Conservation (phyloP, 116 monocot species). For the Phalaenopsis hybrid region DNA sequence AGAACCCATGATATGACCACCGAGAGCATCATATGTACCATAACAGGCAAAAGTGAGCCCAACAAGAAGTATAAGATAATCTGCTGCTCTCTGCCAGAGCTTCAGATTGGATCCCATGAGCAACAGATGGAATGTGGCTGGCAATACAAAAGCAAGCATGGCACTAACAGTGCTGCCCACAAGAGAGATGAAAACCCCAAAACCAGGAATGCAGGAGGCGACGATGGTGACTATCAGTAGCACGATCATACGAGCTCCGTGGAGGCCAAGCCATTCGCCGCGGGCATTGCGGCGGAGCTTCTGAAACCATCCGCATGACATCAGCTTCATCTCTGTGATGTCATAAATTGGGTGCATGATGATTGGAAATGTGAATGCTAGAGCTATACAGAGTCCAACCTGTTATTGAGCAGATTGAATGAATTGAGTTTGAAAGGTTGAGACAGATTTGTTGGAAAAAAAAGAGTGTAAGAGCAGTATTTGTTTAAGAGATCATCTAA, state of each 20-base stretch:
- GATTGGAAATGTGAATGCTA: conserved; percentile 83
- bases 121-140: conserved; percentile 69
- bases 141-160: conserved; percentile 75
- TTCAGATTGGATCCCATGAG: conserved; percentile 48
- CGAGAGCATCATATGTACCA: conserved; percentile 40
- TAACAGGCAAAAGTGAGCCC: conserved; percentile 67
- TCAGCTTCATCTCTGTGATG: conserved; percentile 53
- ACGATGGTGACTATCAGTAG: conserved; percentile 30
- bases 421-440: not conserved
- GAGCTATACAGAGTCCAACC: conserved; percentile 78
- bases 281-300: conserved; percentile 25
- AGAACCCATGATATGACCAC: conserved; percentile 5
- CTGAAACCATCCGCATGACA: conserved; percentile 35
- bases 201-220: conserved; percentile 77
- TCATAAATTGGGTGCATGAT: conserved; percentile 96
- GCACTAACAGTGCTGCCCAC: conserved; percentile 80
- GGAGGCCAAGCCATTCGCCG: conserved; percentile 37
- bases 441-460: not conserved
- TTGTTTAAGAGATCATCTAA: too few species aligned
- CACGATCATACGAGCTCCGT: conserved; percentile 33
- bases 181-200: conserved; percentile 73
- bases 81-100: conserved; percentile 31
- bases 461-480: too few species aligned
- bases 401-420: conserved; percentile 15
- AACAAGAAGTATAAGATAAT: conserved; percentile 44